phyloP scores from a whole-genome alignment of 2,329 filamentous ascomycete species.

The Trichoderma hamatum region DNA sequence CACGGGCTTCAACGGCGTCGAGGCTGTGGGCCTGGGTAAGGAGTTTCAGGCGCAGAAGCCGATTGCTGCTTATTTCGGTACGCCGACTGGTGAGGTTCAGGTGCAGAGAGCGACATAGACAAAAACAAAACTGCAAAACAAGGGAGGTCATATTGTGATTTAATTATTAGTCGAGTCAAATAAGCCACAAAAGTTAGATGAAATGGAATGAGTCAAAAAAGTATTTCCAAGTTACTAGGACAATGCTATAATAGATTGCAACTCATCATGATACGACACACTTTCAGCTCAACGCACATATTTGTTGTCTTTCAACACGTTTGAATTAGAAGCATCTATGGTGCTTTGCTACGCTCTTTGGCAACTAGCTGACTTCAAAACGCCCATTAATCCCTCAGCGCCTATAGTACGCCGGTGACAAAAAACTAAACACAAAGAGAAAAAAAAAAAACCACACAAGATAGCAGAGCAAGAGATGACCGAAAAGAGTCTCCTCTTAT shows the following conservation, averaged over 20 bases:
- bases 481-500: not conserved
- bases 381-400: conserved; percentile 11
- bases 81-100: conserved; percentile 70
- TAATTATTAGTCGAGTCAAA: not conserved
- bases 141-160: not conserved
- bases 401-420: not conserved
- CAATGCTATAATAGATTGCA: not conserved
- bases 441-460: not conserved
- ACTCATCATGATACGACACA: not conserved
- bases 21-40: conserved; percentile 58
- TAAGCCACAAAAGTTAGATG: not conserved
- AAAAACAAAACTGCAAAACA: not conserved
- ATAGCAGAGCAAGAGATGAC: not conserved
- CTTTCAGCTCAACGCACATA: not conserved
- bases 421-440: not conserved
- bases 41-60: conserved; percentile 81
- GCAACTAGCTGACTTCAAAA: conserved; percentile 18
- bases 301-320: not conserved
- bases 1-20: conserved; percentile 74
- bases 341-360: conserved; percentile 5
- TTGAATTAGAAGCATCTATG: conserved; percentile 4
- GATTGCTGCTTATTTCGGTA: conserved; percentile 91
- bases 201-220: not conserved
- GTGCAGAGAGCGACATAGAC: conserved; percentile 33
- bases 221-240: not conserved